These are phyloP conservation scores for Cladosporium sp. DNA, from an alignment of 2,329 filamentous ascomycete species.

Conservation along the genomic window DNA sequence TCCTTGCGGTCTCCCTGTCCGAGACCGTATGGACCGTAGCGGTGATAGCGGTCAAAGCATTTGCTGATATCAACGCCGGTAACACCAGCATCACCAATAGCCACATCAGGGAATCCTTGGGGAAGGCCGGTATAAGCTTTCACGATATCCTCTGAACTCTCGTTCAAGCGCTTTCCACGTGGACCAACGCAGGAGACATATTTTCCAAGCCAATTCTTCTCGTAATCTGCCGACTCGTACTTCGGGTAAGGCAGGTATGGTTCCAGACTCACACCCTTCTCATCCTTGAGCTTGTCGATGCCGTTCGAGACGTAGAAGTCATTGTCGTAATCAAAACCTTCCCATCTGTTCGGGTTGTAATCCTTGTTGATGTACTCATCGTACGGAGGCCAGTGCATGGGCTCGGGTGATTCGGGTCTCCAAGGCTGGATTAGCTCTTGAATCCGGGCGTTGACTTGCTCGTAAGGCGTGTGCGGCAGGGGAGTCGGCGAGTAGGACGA, in stretches of 20 bases:
- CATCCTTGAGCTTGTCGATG: slow-evolving; percentile 21
- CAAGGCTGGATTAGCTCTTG: slow-evolving; percentile 38
- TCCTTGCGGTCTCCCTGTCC: slow-evolving; percentile 43
- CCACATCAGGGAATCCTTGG: slow-evolving; percentile 54
- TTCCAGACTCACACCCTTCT: slow-evolving; percentile 30
- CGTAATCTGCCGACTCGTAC: slow-evolving; percentile 63
- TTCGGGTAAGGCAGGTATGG: slow-evolving; percentile 68
- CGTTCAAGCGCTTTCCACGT: slow-evolving; percentile 47
- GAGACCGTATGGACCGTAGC: slow-evolving; percentile 55
- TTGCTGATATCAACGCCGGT: slow-evolving; percentile 62
- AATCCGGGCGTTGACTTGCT: slow-evolving; percentile 29
- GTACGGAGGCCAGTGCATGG: slow-evolving; percentile 42
- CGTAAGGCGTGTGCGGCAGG: slow-evolving; percentile 11
- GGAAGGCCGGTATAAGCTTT: slow-evolving; percentile 59
- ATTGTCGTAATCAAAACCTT: slow-evolving; percentile 40
- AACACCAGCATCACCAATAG: slow-evolving; percentile 60
- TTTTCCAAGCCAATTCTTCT: slow-evolving; percentile 50
- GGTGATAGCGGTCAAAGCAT: slow-evolving; percentile 58
- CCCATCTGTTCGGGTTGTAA: slow-evolving; percentile 48
- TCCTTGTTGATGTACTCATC: slow-evolving; percentile 38
- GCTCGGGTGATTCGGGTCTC: slow-evolving; percentile 33
- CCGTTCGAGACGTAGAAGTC: slow-evolving; percentile 36
- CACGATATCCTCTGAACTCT: slow-evolving; percentile 57
- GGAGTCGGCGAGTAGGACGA: slow-evolving; percentile 1
- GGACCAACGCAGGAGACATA: slow-evolving; percentile 64